Percentiles rank a stretch among this genome's conserved stretches.
These are phyloP conservation scores for Phytophthora macrochlamydospora DNA, from an alignment of 352 stramenopile species.

Conservation along the genomic window DNA sequence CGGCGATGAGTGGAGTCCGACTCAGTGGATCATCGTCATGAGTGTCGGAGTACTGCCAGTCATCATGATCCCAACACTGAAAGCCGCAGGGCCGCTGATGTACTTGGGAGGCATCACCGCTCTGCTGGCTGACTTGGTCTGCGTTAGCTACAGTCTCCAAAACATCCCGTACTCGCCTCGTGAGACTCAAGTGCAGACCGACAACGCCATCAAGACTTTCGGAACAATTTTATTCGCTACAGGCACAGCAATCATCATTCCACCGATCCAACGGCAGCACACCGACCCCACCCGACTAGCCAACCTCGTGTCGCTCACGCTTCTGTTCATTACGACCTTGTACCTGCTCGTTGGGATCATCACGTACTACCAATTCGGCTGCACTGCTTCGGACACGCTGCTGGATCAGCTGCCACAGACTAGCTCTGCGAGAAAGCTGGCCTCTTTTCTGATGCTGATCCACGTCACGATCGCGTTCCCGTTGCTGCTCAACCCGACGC, in stretches of 20 bases:
- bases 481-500: constrained; percentile 62
- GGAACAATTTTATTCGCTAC: constrained; percentile 77
- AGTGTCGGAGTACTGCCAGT: constrained; percentile 58
- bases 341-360: constrained; percentile 72
- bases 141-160: constrained; percentile 53
- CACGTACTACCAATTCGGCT: constrained; percentile 78
- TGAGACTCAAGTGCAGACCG: constrained; percentile 54
- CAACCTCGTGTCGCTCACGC: constrained; percentile 65
- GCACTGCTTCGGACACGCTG: constrained; percentile 60
- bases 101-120: constrained; percentile 55
- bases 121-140: constrained; percentile 57
- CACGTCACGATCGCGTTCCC: constrained; percentile 73
- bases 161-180: constrained; percentile 42
- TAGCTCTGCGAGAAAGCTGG: constrained; percentile 35
- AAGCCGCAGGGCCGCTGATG: constrained; percentile 48
- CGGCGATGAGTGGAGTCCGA: constrained; percentile 34
- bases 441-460: constrained; percentile 52
- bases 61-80: constrained; percentile 66
- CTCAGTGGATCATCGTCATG: constrained; percentile 70
- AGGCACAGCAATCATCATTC: constrained; percentile 69
- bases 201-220: constrained; percentile 57
- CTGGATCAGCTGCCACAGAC: constrained; percentile 57
- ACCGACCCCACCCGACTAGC: constrained; percentile 49
- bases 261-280: constrained; percentile 67
- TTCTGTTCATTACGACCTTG: constrained; percentile 75